Base-by-base conservation (phyloP, 768 basidiomycete genomes). In the Suillus bovinus region DNA sequence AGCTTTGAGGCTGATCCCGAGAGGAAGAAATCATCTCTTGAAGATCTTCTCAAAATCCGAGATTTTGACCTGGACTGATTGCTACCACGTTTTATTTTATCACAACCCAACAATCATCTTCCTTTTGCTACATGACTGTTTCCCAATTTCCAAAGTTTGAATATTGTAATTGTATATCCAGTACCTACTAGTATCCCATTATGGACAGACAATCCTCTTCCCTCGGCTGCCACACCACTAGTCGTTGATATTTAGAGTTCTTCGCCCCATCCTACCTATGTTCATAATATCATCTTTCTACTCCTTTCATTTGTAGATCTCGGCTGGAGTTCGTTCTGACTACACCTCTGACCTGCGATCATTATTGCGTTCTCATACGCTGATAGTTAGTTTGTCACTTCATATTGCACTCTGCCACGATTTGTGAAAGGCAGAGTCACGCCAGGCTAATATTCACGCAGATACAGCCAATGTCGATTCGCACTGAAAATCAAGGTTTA, bases 21-120 rank as follows among this genome's bases (percentile, higher is more conserved):
- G 33, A n/a, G n/a, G n/a, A 78, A 70, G 41, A 66, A 66, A 34
- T 60, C 33, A 27, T 14, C 14, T 14, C 2, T 4, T 14, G 1
- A 24, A 1, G 46, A 47, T 8, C 46, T n/a, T n/a, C n/a, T n/a
- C n/a, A n/a, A n/a, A n/a, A n/a, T n/a, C n/a, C n/a, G n/a, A n/a
- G n/a, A n/a, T n/a, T n/a, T n/a, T n/a, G n/a, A n/a, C n/a, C n/a
- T n/a, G 44, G 44, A 46, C 46, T 24, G 13, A 47, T 47, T 22
- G 2, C 42, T 44, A 22, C 42, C 42, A n/a, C 42, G 11, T 44
- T 13, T 10, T n/a, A 44, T n/a, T 44, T 22, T 11, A 44, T 44
- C 11, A 44, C 5, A 22, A 44, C n/a, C 5, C 5, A 10, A 22
- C 5, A n/a, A 44, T 22, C n/a, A 44, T 22, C 10, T 10, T n/a